Conservation (phyloP, 208 protist genomes). For the Trypanosomatidae sp. region DNA sequence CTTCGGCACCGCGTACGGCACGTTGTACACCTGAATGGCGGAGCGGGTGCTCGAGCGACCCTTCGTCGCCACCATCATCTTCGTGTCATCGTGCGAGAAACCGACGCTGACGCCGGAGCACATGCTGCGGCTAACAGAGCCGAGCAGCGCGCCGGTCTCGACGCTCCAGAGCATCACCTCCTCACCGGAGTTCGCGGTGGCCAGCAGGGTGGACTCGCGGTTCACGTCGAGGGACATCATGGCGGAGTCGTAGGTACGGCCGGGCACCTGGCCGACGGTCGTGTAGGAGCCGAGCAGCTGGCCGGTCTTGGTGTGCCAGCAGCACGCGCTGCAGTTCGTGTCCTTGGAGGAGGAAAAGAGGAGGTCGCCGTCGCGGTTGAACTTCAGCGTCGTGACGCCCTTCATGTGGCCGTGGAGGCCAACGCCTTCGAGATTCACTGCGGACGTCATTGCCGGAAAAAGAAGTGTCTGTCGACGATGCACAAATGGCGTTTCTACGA, state of each 20-base stretch:
- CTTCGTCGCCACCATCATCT: constrained; percentile 93
- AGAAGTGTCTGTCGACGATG: too few relatives aligned
- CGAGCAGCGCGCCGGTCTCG: constrained; percentile 88
- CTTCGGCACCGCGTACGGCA: constrained; percentile 68
- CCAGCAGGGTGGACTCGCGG: constrained; percentile 82
- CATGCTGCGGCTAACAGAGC: constrained; percentile 65
- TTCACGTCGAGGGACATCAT: constrained; percentile 96
- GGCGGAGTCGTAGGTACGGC: constrained; percentile 69
- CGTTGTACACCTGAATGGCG: constrained; percentile 90
- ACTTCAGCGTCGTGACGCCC: constrained; percentile 93
- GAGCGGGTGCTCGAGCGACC: constrained; percentile 69
- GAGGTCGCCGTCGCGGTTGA: constrained; percentile 98
- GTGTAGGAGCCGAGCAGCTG: constrained; percentile 97
- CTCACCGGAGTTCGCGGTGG: constrained; percentile 76
- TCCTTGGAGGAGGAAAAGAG: constrained; percentile 97
- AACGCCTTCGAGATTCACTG: constrained; percentile 48
- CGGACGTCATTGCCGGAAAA: constrained; percentile 32
- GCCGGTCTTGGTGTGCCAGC: constrained; percentile 94
- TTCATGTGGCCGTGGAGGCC: constrained; percentile 91
- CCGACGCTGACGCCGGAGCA: constrained; percentile 70
- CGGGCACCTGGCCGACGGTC: constrained; percentile 63
- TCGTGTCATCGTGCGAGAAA: constrained; percentile 91
- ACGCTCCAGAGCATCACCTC: constrained; percentile 90
- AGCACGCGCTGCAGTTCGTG: constrained; percentile 74
- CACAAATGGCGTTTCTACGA: background rate